A percentile compares a stretch with the other conserved stretches of the same genome.
phyloP scores from a whole-genome alignment of 352 stramenopile species.

The Phytopythium montanum region DNA sequence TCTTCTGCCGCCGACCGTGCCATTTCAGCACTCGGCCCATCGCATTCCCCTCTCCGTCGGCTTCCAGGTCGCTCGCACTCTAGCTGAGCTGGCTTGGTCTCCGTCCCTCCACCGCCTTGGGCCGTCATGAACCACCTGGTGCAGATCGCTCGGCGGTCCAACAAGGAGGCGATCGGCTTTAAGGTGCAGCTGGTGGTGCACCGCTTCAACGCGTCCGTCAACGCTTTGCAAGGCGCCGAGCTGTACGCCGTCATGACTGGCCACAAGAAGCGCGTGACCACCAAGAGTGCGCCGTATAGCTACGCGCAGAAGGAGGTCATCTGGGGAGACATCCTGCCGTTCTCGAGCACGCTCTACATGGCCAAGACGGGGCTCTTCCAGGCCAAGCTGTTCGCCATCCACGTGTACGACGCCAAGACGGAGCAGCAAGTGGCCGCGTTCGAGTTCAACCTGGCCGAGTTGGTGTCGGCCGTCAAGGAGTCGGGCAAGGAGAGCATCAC shows the following conservation, averaged over 20 bases:
- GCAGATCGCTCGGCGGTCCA: slow-evolving; percentile 55
- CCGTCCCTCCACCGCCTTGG: too few relatives aligned
- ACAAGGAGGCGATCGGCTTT: slow-evolving; percentile 56
- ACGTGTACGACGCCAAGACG: slow-evolving; percentile 57
- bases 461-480: slow-evolving; percentile 58
- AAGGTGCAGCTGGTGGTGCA: slow-evolving; percentile 72
- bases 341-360: slow-evolving; percentile 74
- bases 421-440: slow-evolving; percentile 53
- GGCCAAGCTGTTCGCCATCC: slow-evolving; percentile 62
- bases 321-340: slow-evolving; percentile 72
- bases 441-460: slow-evolving; percentile 64
- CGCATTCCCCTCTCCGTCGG: too few relatives aligned
- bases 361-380: slow-evolving; percentile 71
- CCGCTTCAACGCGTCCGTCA: slow-evolving; percentile 51
- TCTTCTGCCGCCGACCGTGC: too few relatives aligned
- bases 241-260: slow-evolving; percentile 60
- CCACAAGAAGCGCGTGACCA: slow-evolving; percentile 66
- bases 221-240: slow-evolving; percentile 42
- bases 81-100: too few relatives aligned
- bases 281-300: slow-evolving; percentile 50
- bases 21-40: too few relatives aligned
- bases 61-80: too few relatives aligned
- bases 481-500: slow-evolving; percentile 61
- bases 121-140: slow-evolving; percentile 65
- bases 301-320: slow-evolving; percentile 50